Conservation (phyloP, 495 filamentous ascomycete genomes). For the Acidomyces sp. region DNA sequence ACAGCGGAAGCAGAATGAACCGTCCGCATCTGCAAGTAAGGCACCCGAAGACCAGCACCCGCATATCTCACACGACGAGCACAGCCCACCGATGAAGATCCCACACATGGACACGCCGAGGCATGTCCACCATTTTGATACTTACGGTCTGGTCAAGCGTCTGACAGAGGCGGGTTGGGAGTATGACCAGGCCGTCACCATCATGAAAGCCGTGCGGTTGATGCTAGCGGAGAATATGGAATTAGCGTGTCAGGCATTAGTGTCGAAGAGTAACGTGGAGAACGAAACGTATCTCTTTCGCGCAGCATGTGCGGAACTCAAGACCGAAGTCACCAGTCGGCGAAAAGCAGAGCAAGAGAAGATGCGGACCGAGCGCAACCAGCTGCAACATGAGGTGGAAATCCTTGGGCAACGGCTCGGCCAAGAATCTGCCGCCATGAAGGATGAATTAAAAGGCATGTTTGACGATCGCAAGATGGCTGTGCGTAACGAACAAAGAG, state of each 20-base stretch:
- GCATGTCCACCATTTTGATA: conserved; percentile 95
- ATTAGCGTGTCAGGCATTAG: conserved; percentile 58
- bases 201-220: conserved; percentile 77
- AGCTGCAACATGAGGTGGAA: conserved; percentile 87
- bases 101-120: conserved; percentile 58
- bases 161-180: conserved; percentile 58
- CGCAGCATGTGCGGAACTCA: conserved; percentile 84
- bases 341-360: conserved; percentile 49
- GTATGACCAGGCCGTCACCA: conserved; percentile 52
- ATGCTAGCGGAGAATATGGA: conserved; percentile 68
- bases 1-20: conserved; percentile 11
- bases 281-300: conserved; percentile 87
- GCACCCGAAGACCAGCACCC: conserved; percentile 6
- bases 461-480: conserved; percentile 94
- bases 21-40: not conserved
- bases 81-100: conserved; percentile 33
- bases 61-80: conserved; percentile 6
- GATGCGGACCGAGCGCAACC: conserved; percentile 63
- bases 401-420: conserved; percentile 69
- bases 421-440: conserved; percentile 64
- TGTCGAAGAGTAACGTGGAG: conserved; percentile 67
- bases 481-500: conserved; percentile 70
- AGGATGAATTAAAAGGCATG: conserved; percentile 86
- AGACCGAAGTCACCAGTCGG: conserved; percentile 55
- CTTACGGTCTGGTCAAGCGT: conserved; percentile 68